Conservation (phyloP, 2,329 filamentous ascomycete species). For the Calycina herbarum region DNA sequence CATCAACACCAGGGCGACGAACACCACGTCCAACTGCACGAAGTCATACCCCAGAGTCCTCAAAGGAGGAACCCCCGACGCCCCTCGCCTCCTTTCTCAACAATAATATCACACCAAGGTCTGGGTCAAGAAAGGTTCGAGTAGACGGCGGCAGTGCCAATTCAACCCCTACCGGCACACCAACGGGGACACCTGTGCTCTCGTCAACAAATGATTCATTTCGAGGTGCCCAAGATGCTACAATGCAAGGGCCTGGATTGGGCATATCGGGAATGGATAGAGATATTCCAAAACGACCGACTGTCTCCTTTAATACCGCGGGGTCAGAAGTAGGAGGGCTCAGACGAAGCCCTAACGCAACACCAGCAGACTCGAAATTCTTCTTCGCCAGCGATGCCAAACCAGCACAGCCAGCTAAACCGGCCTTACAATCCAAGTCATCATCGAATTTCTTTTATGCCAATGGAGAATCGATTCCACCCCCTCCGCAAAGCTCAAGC, state of each 20-base stretch:
- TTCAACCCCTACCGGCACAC: slow-evolving; percentile 65
- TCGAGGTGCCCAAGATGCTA: slow-evolving; percentile 37
- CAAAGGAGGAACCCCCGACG: slow-evolving; percentile 52
- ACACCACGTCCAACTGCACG: slow-evolving; percentile 46
- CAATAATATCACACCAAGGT: slow-evolving; percentile 76
- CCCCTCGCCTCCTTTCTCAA: slow-evolving; percentile 57
- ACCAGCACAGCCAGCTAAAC: slow-evolving; percentile 34
- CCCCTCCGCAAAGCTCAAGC: slow-evolving; percentile 30
- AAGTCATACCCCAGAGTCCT: slow-evolving; percentile 24
- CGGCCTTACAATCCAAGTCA: slow-evolving; percentile 23
- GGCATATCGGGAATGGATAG: slow-evolving; percentile 31
- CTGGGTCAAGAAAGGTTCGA: slow-evolving; percentile 70
- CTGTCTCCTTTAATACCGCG: slow-evolving; percentile 44
- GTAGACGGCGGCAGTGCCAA: slow-evolving; percentile 59
- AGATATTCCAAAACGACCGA: slow-evolving; percentile 31
- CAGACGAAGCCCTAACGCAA: slow-evolving; percentile 30
- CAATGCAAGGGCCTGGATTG: slow-evolving; percentile 23
- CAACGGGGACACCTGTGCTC: slow-evolving; percentile 44
- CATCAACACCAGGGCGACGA: slow-evolving; percentile 44
- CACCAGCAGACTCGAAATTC: slow-evolving; percentile 65
- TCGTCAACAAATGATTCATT: slow-evolving; percentile 36
- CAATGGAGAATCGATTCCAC: slow-evolving; percentile 46
- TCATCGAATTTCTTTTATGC: slow-evolving; percentile 52
- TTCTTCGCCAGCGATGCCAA: slow-evolving; percentile 86
- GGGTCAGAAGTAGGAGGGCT: slow-evolving; percentile 38